Evolutionary conservation across 2,329 filamentous ascomycete species (phyloP).

Genomic region (Dendryphion nanum): DNA sequence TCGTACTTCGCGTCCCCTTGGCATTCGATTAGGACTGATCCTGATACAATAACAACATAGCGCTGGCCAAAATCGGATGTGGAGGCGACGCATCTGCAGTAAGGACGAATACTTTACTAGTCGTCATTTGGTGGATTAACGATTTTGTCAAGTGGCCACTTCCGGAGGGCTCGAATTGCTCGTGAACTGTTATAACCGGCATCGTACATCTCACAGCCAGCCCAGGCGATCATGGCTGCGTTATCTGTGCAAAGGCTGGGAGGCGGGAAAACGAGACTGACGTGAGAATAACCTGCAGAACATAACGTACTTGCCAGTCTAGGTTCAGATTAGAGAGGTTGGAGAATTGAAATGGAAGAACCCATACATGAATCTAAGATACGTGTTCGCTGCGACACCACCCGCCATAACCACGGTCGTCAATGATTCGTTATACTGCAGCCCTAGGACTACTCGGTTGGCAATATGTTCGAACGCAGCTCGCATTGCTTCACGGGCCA

Average conservation of each 20-base stretch:
- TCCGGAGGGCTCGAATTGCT: slow-evolving; percentile 32
- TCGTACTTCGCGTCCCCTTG: not conserved
- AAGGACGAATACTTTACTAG: too few relatives aligned
- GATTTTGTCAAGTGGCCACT: slow-evolving; percentile 37
- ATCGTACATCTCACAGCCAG: slow-evolving; percentile 87
- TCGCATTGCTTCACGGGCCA: slow-evolving; percentile 75
- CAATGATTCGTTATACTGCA: slow-evolving; percentile 42
- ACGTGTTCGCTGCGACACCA: slow-evolving; percentile 84
- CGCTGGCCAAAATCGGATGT: too few relatives aligned
- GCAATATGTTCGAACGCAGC: slow-evolving; percentile 85
- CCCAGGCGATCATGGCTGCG: slow-evolving; percentile 96
- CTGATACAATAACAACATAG: too few relatives aligned
- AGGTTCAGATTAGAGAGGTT: slow-evolving; percentile 3
- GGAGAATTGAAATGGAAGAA: too few relatives aligned
- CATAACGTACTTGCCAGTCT: slow-evolving; percentile 58
- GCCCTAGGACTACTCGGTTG: slow-evolving; percentile 68
- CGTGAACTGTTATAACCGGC: slow-evolving; percentile 55
- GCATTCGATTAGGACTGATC: too few relatives aligned
- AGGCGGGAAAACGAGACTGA: slow-evolving; percentile 73
- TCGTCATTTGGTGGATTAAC: slow-evolving; percentile 17
- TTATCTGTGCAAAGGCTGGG: slow-evolving; percentile 84
- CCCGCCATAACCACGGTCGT: slow-evolving; percentile 76
- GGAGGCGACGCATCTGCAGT: too few relatives aligned
- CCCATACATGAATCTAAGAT: slow-evolving; percentile 64
- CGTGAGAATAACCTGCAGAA: slow-evolving; percentile 60